Evolutionary conservation across 2,329 filamentous ascomycete genomes (phyloP).

Genomic region (Aschersonia sp.): DNA sequence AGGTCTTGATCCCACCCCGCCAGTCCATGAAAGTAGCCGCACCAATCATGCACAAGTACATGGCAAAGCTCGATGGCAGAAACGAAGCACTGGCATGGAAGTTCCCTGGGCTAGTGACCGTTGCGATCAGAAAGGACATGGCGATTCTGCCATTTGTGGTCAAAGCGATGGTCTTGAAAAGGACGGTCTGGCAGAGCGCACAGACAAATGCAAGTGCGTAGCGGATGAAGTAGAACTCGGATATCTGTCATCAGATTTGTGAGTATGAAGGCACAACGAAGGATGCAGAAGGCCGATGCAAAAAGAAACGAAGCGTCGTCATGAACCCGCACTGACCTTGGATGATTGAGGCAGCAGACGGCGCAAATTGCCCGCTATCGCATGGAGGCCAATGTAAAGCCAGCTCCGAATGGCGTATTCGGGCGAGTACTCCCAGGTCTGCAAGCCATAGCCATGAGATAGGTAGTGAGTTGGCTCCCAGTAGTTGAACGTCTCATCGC

Average conservation of each 20-base stretch:
- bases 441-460: slow-evolving; percentile 78
- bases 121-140: slow-evolving; percentile 66
- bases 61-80: slow-evolving; percentile 88
- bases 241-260: slow-evolving; percentile 22
- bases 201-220: slow-evolving; percentile 61
- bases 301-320: not conserved
- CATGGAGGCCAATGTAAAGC: slow-evolving; percentile 76
- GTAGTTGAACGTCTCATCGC: slow-evolving; percentile 98
- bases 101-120: slow-evolving; percentile 74
- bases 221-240: slow-evolving; percentile 81
- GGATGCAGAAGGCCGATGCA: too few species aligned
- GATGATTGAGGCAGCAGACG: slow-evolving; percentile 46
- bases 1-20: slow-evolving; percentile 64
- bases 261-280: too few species aligned
- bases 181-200: slow-evolving; percentile 65
- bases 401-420: slow-evolving; percentile 91
- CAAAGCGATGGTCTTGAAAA: slow-evolving; percentile 65
- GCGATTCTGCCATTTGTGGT: slow-evolving; percentile 74
- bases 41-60: slow-evolving; percentile 84
- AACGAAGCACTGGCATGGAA: slow-evolving; percentile 83
- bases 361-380: slow-evolving; percentile 52
- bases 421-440: slow-evolving; percentile 98
- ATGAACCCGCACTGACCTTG: slow-evolving; percentile 27
- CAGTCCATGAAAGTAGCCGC: slow-evolving; percentile 85
- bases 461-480: slow-evolving; percentile 97